phyloP scores from a whole-genome alignment of 495 filamentous ascomycete genomes.

The Penicillium odoratum region DNA sequence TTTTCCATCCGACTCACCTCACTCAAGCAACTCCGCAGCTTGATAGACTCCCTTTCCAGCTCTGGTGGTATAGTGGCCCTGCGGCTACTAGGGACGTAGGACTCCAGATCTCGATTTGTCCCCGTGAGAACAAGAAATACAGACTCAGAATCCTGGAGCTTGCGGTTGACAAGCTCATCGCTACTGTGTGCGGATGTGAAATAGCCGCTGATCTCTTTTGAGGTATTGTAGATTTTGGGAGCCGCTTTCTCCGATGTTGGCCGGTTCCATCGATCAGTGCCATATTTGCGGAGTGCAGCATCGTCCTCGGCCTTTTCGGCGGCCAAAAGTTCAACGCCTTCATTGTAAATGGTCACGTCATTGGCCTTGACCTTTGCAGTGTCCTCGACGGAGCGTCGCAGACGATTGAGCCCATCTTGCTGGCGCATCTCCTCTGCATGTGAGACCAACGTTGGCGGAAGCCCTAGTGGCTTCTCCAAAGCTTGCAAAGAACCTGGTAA shows the following conservation, averaged over 20 bases:
- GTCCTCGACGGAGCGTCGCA: conserved; percentile 78
- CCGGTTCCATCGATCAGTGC: conserved; percentile 83
- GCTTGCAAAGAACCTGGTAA: conserved; percentile 92
- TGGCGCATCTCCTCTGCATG: conserved; percentile 97
- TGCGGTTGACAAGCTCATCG: conserved; percentile 76
- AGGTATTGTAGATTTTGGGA: conserved; percentile 71
- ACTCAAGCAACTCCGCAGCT: conserved; percentile 73
- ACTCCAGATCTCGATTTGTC: conserved; percentile 74
- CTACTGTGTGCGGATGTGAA: conserved; percentile 81
- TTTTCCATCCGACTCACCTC: conserved; percentile 81
- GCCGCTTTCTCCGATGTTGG: conserved; percentile 67
- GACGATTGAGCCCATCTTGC: conserved; percentile 74
- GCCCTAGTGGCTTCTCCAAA: conserved; percentile 87
- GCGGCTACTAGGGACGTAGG: conserved; percentile 85
- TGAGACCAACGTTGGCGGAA: conserved; percentile 80
- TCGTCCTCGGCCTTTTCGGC: conserved; percentile 84
- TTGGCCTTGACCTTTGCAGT: conserved; percentile 80
- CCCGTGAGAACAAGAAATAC: conserved; percentile 73
- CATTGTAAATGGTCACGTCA: conserved; percentile 72
- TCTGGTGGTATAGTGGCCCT: conserved; percentile 73
- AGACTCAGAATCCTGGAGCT: conserved; percentile 72
- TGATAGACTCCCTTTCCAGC: conserved; percentile 74
- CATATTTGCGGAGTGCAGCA: conserved; percentile 71
- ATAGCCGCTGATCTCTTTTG: conserved; percentile 81
- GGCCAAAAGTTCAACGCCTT: conserved; percentile 73